phyloP scores from a whole-genome alignment of 2,329 filamentous ascomycete genomes.

The Didymella segeticola region DNA sequence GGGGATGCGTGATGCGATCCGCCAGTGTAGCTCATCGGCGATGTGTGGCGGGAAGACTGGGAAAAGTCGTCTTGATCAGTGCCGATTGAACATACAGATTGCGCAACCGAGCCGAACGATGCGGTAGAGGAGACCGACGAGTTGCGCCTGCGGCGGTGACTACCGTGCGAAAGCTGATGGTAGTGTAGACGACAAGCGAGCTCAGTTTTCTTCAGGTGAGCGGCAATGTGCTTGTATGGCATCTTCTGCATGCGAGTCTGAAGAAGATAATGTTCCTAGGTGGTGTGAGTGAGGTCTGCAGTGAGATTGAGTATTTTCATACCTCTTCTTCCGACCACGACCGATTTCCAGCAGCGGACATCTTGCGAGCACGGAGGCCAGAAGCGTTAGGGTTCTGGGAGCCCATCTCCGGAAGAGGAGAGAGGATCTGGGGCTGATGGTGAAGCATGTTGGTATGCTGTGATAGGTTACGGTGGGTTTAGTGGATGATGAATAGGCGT shows the following conservation, averaged over 20 bases:
- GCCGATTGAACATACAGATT: slow-evolving; percentile 49
- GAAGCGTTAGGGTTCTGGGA: slow-evolving; percentile 36
- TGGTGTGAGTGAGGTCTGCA: slow-evolving; percentile 24
- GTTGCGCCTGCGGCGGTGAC: slow-evolving; percentile 78
- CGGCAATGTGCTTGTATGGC: slow-evolving; percentile 89
- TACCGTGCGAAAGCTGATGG: slow-evolving; percentile 83
- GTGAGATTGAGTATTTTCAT: slow-evolving; percentile 32
- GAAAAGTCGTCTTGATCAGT: slow-evolving; percentile 46
- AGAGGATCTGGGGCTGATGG: slow-evolving; percentile 49
- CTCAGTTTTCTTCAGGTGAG: slow-evolving; percentile 86
- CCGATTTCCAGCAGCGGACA: slow-evolving; percentile 75
- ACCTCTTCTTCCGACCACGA: slow-evolving; percentile 90
- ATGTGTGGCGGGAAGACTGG: slow-evolving; percentile 50
- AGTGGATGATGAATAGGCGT: slow-evolving; percentile 41
- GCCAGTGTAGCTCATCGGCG: slow-evolving; percentile 50
- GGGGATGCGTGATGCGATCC: slow-evolving; percentile 56
- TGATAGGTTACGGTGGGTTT: slow-evolving; percentile 2
- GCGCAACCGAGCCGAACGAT: slow-evolving; percentile 49
- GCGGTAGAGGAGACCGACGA: slow-evolving; percentile 69
- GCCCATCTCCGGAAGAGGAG: slow-evolving; percentile 48
- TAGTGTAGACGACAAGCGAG: slow-evolving; percentile 86
- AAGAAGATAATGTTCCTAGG: slow-evolving; percentile 80
- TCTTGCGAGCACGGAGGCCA: slow-evolving; percentile 72
- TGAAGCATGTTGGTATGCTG: slow-evolving; percentile 42
- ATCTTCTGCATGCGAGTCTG: slow-evolving; percentile 86